These are phyloP conservation scores for Pezicula radicicola DNA, from an alignment of 2,329 filamentous ascomycete genomes.

Conservation along the genomic window DNA sequence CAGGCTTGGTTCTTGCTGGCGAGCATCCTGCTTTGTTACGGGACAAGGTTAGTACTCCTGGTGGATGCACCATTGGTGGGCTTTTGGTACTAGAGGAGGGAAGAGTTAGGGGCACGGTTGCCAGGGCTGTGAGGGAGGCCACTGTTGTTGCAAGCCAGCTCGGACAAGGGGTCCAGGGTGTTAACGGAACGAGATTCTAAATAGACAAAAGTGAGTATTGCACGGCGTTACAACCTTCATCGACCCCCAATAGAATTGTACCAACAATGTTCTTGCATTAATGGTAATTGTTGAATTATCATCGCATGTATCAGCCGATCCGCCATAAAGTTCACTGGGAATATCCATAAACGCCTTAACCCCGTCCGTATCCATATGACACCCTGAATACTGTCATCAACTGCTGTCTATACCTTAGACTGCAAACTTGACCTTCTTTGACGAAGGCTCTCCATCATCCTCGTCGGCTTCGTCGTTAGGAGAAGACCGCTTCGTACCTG, in stretches of 20 bases:
- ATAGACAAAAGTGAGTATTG: background rate
- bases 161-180: conserved; percentile 45
- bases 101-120: conserved; percentile 62
- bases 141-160: conserved; percentile 67
- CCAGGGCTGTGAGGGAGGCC: conserved; percentile 67
- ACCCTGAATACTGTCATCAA: background rate
- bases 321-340: too few species aligned
- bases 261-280: too few species aligned
- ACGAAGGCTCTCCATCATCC: conserved; percentile 11
- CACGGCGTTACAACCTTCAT: background rate
- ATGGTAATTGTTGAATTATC: too few species aligned
- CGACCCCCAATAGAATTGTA: too few species aligned
- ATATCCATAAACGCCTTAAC: background rate
- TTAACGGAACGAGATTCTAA: conserved; percentile 43
- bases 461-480: conserved; percentile 12
- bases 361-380: background rate
- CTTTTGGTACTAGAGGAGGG: conserved; percentile 73
- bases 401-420: too few species aligned
- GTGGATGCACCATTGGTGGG: conserved; percentile 75
- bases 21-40: conserved; percentile 73
- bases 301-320: too few species aligned
- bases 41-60: conserved; percentile 75
- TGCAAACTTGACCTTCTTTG: conserved; percentile 21
- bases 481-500: conserved; percentile 15
- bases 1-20: conserved; percentile 63